Conservation (phyloP, 192 early-diverging fungal species). For the Coemansia sp. region DNA sequence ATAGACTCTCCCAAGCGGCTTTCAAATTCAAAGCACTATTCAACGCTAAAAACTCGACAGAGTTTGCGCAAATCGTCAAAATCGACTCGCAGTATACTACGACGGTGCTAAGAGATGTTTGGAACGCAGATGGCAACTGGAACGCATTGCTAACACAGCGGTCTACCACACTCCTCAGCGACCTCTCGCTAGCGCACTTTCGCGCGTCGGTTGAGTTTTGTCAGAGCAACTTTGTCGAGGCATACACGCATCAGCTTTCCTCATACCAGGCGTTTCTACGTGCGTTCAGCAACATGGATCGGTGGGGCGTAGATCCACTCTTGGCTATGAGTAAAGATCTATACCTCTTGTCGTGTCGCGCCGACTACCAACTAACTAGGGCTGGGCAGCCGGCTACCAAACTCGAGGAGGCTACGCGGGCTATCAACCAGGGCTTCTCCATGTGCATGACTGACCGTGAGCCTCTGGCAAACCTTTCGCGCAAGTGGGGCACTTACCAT, state of each 20-base stretch:
- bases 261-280: constrained; percentile 46
- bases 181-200: constrained; percentile 35
- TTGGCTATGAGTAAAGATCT: constrained; percentile 39
- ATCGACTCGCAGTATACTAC: constrained; percentile 28
- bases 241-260: constrained; percentile 31
- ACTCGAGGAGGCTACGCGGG: constrained; percentile 83
- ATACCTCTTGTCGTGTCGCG: constrained; percentile 21
- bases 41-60: constrained; percentile 23
- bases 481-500: constrained; percentile 94
- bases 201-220: constrained; percentile 26
- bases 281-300: constrained; percentile 34
- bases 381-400: constrained; percentile 9
- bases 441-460: constrained; percentile 82
- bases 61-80: constrained; percentile 27
- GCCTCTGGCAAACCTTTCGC: constrained; percentile 53
- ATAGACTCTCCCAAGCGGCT: constrained; percentile 22
- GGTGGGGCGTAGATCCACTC: constrained; percentile 38
- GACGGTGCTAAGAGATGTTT: constrained; percentile 30
- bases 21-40: constrained; percentile 34
- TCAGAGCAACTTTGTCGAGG: constrained; percentile 22
- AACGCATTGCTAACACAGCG: constrained; percentile 10
- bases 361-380: constrained; percentile 29
- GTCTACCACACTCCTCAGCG: constrained; percentile 14
- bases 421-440: constrained; percentile 88
- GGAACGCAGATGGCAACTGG: constrained; percentile 29